Conservation (phyloP, 2,329 filamentous ascomycete genomes). For the Penicillium frequentans region DNA sequence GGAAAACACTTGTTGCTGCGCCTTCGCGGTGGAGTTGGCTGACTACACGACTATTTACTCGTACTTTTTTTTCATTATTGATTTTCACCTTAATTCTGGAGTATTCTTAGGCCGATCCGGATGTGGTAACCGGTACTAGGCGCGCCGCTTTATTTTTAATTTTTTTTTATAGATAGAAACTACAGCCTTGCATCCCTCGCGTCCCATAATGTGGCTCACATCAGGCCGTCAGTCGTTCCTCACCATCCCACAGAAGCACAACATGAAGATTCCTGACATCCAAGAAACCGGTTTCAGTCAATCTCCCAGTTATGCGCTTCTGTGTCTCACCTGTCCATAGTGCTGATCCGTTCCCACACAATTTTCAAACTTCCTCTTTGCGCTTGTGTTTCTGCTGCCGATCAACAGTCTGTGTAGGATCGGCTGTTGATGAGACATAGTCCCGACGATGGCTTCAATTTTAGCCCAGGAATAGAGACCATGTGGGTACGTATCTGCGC, state of each 20-base stretch:
- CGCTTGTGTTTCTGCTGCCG: neutral
- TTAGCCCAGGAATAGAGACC: neutral
- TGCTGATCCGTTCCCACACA: constrained; percentile 2
- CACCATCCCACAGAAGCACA: neutral
- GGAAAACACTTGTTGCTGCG: constrained; percentile 17
- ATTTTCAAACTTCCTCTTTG: neutral
- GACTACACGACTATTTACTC: constrained; percentile 9
- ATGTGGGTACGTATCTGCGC: neutral
- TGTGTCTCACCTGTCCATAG: neutral
- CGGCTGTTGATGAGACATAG: constrained; percentile 4
- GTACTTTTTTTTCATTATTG: neutral
- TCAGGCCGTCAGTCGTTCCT: neutral
- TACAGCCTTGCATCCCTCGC: neutral
- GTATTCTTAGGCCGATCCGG: neutral
- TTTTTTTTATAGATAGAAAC: too few relatives aligned
- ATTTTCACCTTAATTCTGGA: too few relatives aligned
- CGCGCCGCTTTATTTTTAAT: neutral
- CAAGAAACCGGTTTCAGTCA: neutral
- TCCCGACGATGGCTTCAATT: neutral
- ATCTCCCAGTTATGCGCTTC: neutral
- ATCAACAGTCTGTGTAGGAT: neutral
- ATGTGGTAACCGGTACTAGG: neutral
- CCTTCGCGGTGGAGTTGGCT: constrained; percentile 20
- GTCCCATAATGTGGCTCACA: neutral
- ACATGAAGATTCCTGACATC: neutral